These are phyloP conservation scores for Vitis hybrid DNA, from an alignment of 177 flowering plant species.

Conservation along the genomic window DNA sequence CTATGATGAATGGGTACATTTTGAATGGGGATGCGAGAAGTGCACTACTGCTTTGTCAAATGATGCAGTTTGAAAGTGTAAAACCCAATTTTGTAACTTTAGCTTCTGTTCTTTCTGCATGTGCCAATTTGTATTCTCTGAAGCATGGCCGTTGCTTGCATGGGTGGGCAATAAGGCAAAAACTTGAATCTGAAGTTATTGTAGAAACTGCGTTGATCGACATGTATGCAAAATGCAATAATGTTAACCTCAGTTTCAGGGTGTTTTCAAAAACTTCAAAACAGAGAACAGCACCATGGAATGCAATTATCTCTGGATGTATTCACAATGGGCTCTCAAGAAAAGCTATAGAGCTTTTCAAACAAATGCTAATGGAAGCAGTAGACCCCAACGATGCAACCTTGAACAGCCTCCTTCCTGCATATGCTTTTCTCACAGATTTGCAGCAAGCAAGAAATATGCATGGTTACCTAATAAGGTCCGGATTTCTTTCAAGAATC, in stretches of 20 bases:
- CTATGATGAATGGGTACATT: constrained; percentile 46
- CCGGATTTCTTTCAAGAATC: constrained; percentile 40
- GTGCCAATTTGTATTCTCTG: constrained; percentile 27
- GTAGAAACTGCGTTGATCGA: constrained; percentile 51
- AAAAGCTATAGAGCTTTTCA: constrained; percentile 46
- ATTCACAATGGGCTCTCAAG: constrained; percentile 31
- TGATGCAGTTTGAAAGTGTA: constrained; percentile 49
- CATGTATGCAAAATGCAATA: constrained; percentile 55
- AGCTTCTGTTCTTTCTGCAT: constrained; percentile 50
- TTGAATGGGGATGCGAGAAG: constrained; percentile 30
- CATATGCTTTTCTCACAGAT: constrained; percentile 49
- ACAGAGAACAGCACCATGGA: constrained; percentile 44
- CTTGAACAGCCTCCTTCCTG: constrained; percentile 47
- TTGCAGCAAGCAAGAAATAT: constrained; percentile 43
- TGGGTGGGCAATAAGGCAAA: constrained; percentile 41
- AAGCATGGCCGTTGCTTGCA: constrained; percentile 47
- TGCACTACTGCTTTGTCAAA: constrained; percentile 31
- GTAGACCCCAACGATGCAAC: constrained; percentile 41
- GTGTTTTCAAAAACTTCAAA: constrained; percentile 35
- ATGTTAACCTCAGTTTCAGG: constrained; percentile 26
- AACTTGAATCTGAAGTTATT: constrained; percentile 33
- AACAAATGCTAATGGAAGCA: constrained; percentile 38
- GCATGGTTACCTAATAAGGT: constrained; percentile 39
- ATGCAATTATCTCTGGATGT: constrained; percentile 47
- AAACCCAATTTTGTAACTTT: constrained; percentile 51